Percentiles rank a stretch among this genome's conserved stretches.
Evolutionary conservation across 371 early-diverging fungal genomes (phyloP).

Genomic region (Syncephalis fuscata): DNA sequence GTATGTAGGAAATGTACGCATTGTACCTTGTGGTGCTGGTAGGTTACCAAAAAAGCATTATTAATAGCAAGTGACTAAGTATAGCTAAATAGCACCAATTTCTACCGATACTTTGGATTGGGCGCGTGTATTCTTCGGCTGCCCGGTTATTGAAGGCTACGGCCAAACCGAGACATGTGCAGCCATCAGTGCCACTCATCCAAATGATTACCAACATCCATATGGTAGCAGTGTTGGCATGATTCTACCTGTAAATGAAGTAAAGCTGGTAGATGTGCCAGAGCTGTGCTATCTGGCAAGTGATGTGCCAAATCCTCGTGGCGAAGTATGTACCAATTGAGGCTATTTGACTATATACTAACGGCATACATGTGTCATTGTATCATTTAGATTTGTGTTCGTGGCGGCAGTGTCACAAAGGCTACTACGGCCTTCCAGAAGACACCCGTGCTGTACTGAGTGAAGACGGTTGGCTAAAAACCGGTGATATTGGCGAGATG

Average conservation of each 20-base stretch:
- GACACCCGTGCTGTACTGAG: constrained; percentile 67
- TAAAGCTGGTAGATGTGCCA: constrained; percentile 83
- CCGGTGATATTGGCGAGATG: constrained; percentile 78
- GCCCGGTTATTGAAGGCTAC: constrained; percentile 61
- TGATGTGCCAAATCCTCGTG: constrained; percentile 61
- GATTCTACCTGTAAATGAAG: constrained; percentile 18
- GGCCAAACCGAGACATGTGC: constrained; percentile 85
- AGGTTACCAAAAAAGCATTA: too few relatives aligned
- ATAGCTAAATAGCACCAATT: constrained; percentile 88
- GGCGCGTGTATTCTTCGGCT: constrained; percentile 65
- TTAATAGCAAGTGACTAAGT: constrained; percentile 42
- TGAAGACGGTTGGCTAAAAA: constrained; percentile 83
- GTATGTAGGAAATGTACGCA: too few relatives aligned
- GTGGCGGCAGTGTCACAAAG: constrained; percentile 63
- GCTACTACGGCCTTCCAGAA: constrained; percentile 71
- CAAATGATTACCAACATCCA: constrained; percentile 24
- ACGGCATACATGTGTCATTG: too few relatives aligned
- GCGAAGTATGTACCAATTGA: constrained; percentile 55
- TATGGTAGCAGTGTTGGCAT: constrained; percentile 38
- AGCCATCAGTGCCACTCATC: constrained; percentile 22
- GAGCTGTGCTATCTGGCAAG: constrained; percentile 70
- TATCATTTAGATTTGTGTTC: constrained; percentile 12
- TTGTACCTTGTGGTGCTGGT: too few relatives aligned
- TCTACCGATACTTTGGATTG: constrained; percentile 69
- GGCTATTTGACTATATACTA: too few relatives aligned